Evolutionary conservation across 352 stramenopile species (phyloP).

Genomic region (Phytophthora vignae): DNA sequence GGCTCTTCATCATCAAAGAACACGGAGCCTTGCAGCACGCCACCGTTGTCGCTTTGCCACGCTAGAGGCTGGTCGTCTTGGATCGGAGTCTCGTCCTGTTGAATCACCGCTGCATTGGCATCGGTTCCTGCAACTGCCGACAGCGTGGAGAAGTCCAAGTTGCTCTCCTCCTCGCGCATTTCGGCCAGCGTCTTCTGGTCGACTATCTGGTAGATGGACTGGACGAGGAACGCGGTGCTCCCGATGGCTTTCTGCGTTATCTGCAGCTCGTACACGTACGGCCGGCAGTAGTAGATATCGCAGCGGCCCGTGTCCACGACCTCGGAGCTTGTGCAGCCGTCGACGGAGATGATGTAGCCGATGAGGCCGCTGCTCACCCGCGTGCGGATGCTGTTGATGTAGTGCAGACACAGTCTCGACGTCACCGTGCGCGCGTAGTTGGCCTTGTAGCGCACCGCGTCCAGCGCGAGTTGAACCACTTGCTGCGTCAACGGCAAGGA

Average conservation of each 20-base stretch:
- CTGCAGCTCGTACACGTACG: constrained; percentile 55
- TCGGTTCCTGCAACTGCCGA: not conserved
- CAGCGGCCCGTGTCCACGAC: constrained; percentile 45
- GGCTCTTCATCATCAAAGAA: constrained; percentile 12
- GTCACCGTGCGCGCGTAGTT: constrained; percentile 50
- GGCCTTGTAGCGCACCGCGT: constrained; percentile 47
- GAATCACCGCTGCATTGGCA: constrained; percentile 1
- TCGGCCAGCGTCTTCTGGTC: constrained; percentile 45
- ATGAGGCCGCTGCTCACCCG: constrained; percentile 28
- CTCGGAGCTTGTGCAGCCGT: constrained; percentile 41
- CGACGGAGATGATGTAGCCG: constrained; percentile 47
- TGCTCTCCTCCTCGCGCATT: constrained; percentile 37
- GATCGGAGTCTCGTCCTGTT: not conserved
- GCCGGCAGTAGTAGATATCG: constrained; percentile 53
- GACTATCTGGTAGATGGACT: constrained; percentile 52
- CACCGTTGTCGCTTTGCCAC: constrained; percentile 4
- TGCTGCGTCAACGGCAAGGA: constrained; percentile 26
- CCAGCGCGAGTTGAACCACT: constrained; percentile 40
- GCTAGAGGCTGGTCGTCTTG: constrained; percentile 1
- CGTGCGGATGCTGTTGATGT: constrained; percentile 45
- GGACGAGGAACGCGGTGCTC: constrained; percentile 46
- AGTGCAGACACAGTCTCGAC: constrained; percentile 50
- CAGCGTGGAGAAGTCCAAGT: constrained; percentile 38
- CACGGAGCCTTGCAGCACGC: not conserved
- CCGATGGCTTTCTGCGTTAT: constrained; percentile 39